A percentile compares a stretch with the other conserved stretches of the same genome.
These are phyloP conservation scores for Lagenidium giganteum DNA, from an alignment of 352 stramenopile species.

Conservation along the genomic window DNA sequence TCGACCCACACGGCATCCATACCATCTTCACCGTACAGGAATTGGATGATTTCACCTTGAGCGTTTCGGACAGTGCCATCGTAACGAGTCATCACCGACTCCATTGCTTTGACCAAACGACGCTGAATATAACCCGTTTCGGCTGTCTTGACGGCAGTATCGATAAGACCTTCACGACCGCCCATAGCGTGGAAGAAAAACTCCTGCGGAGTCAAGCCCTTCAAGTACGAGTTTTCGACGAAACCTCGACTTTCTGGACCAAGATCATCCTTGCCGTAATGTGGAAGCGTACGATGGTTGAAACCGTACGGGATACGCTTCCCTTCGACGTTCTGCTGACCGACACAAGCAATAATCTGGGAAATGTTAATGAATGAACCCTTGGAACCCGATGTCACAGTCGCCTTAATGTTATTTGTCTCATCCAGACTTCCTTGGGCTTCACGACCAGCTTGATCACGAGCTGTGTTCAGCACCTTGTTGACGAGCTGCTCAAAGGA, in stretches of 20 bases:
- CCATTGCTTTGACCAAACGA: conserved; percentile 99
- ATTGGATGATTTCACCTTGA: conserved; percentile 84
- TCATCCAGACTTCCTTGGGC: conserved; percentile 87
- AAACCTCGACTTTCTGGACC: conserved; percentile 98
- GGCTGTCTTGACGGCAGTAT: conserved; percentile 99
- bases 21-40: conserved; percentile 96
- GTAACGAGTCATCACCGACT: conserved; percentile 98
- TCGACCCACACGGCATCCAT: conserved; percentile 99
- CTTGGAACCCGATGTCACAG: conserved; percentile 98
- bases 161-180: conserved; percentile 98
- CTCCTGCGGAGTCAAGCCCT: conserved; percentile 91
- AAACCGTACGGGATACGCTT: conserved; percentile 97
- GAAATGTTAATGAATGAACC: conserved; percentile 99
- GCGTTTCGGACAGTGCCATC: conserved; percentile 98
- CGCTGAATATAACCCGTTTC: conserved; percentile 99
- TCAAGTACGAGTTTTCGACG: conserved; percentile 99
- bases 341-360: conserved; percentile 99
- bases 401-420: conserved; percentile 99
- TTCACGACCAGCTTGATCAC: conserved; percentile 81
- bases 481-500: conserved; percentile 99
- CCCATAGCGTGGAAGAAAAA: conserved; percentile 99
- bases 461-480: conserved; percentile 90
- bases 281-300: conserved; percentile 95
- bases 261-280: conserved; percentile 96
- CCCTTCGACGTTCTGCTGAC: conserved; percentile 98